Conservation (phyloP, 306 rosid genomes). For the cucumber (Cucumis sativus) region DNA sequence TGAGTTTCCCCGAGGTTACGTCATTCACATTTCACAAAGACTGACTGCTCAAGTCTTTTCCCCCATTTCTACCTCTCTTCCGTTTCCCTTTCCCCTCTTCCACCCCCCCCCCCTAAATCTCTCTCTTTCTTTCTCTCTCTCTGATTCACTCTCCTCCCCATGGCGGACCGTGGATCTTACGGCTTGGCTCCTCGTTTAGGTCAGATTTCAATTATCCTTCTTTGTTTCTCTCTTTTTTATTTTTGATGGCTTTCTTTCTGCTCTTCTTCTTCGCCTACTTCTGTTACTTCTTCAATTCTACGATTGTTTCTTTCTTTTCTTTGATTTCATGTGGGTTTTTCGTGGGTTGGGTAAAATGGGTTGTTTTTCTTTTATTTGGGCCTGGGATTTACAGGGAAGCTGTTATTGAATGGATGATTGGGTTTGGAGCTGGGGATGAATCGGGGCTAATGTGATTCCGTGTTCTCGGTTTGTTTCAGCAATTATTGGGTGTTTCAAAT, state of each 20-base stretch:
- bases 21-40: conserved; percentile 7
- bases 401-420: neutral
- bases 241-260: neutral
- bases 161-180: conserved; percentile 65
- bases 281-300: neutral
- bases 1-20: conserved; percentile 7
- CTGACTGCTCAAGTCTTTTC: conserved; percentile 10
- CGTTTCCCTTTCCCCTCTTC: neutral
- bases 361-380: neutral
- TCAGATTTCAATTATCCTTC: conserved; percentile 18
- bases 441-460: neutral
- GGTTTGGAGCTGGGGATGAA: neutral
- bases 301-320: neutral
- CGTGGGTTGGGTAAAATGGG: neutral
- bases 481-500: neutral
- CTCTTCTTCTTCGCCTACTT: neutral
- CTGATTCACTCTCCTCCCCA: conserved; percentile 15
- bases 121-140: neutral
- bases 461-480: neutral
- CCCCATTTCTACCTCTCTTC: neutral
- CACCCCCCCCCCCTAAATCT: neutral
- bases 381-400: neutral
- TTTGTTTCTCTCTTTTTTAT: neutral
- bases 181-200: conserved; percentile 64
- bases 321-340: neutral